These are phyloP conservation scores for Neocallimastix lanati DNA, from an alignment of 192 early-diverging fungal species.

Conservation along the genomic window DNA sequence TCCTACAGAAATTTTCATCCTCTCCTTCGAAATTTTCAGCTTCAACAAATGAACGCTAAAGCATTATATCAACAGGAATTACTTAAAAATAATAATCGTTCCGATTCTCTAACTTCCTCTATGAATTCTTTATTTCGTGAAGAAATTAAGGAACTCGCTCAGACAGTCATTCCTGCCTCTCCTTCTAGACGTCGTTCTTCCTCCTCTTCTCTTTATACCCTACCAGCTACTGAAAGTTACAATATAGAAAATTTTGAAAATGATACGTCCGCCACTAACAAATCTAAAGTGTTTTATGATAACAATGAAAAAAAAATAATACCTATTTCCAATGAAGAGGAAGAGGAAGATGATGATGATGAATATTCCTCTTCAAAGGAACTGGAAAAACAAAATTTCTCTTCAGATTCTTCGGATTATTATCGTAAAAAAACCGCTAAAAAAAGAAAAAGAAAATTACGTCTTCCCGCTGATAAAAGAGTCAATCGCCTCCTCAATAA, in stretches of 20 bases:
- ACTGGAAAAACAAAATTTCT: background rate
- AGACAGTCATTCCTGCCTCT: background rate
- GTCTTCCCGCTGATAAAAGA: background rate
- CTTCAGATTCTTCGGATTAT: background rate
- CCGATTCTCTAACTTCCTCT: background rate
- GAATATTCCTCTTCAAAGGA: background rate
- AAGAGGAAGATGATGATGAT: background rate
- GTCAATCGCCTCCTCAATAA: background rate
- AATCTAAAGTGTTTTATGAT: background rate
- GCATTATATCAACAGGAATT: background rate
- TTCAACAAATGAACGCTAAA: background rate
- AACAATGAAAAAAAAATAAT: background rate
- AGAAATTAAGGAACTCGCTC: background rate
- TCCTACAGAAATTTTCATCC: background rate
- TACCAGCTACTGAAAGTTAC: background rate
- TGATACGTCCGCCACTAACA: background rate
- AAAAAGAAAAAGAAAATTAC: background rate
- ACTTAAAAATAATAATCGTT: background rate
- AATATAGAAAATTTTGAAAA: background rate
- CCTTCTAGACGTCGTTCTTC: background rate
- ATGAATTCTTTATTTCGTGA: background rate
- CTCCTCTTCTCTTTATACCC: too few relatives aligned
- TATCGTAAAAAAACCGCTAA: background rate
- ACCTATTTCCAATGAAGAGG: too few relatives aligned
- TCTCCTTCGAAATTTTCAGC: background rate